phyloP scores from a whole-genome alignment of 257 asterid genomes.

The Mentha longifolia region DNA sequence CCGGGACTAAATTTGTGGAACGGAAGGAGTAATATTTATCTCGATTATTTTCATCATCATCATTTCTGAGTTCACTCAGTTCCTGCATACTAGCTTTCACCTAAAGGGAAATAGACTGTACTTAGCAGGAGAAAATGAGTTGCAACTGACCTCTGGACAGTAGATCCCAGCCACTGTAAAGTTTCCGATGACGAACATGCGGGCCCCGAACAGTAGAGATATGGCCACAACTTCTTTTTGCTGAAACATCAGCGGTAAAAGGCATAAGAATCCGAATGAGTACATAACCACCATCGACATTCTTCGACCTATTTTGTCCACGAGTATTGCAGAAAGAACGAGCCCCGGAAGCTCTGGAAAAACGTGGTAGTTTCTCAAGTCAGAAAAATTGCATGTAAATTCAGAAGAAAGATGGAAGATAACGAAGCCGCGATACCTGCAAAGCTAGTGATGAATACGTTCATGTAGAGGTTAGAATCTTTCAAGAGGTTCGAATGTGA shows the following conservation, averaged over 20 bases:
- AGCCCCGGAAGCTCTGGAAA: slow-evolving; percentile 62
- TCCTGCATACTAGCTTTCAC: not conserved
- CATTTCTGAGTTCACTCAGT: not conserved
- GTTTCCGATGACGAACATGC: slow-evolving; percentile 57
- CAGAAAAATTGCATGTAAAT: slow-evolving; percentile 6
- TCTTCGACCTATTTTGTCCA: slow-evolving; percentile 67
- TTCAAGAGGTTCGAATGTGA: slow-evolving; percentile 13
- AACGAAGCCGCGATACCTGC: slow-evolving; percentile 48
- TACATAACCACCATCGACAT: slow-evolving; percentile 56
- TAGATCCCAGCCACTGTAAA: slow-evolving; percentile 53
- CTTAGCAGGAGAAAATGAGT: not conserved
- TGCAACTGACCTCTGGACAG: slow-evolving; percentile 61
- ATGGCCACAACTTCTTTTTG: slow-evolving; percentile 47
- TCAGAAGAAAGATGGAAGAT: not conserved
- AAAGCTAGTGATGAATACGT: slow-evolving; percentile 58
- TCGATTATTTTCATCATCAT: not conserved
- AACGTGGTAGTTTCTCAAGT: slow-evolving; percentile 1
- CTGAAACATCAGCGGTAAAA: slow-evolving; percentile 56
- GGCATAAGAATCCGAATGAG: slow-evolving; percentile 45
- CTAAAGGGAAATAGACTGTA: not conserved
- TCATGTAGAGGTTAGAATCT: slow-evolving; percentile 52
- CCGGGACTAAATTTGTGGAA: no score
- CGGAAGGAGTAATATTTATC: not conserved
- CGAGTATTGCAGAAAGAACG: slow-evolving; percentile 47
- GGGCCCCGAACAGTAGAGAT: slow-evolving; percentile 58